Evolutionary conservation across 2,329 filamentous ascomycete genomes (phyloP).

Genomic region (Aspergillus aculeatinus): DNA sequence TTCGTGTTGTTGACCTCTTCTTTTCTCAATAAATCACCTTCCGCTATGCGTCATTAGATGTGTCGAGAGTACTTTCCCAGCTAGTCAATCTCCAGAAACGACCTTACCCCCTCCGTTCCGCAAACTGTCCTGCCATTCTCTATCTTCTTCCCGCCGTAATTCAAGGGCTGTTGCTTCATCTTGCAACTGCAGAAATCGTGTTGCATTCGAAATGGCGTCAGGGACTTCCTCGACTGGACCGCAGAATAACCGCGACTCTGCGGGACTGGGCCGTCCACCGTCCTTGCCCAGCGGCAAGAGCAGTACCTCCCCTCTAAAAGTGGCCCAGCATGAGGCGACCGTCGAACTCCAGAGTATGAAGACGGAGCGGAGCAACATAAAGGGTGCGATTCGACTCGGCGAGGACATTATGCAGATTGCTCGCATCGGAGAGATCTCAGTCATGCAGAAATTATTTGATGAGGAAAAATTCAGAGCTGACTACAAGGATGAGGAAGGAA

Average conservation of each 20-base stretch:
- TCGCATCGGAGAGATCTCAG: constrained; percentile 77
- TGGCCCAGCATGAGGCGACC: constrained; percentile 30
- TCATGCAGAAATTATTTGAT: constrained; percentile 88
- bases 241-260: constrained; percentile 24
- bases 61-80: neutral
- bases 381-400: constrained; percentile 48
- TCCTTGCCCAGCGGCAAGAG: constrained; percentile 32
- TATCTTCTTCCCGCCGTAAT: neutral
- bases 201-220: constrained; percentile 24
- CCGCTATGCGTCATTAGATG: constrained; percentile 19
- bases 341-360: constrained; percentile 43
- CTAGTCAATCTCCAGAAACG: neutral
- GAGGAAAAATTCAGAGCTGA: constrained; percentile 76
- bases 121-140: neutral
- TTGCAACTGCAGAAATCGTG: neutral
- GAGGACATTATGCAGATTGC: constrained; percentile 96
- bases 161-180: neutral
- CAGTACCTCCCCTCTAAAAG: constrained; percentile 33
- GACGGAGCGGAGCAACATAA: constrained; percentile 30
- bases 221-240: constrained; percentile 26
- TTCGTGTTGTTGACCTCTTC: neutral
- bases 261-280: constrained; percentile 25
- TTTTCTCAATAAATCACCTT: too few relatives aligned
- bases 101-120: neutral
- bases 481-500: constrained; percentile 85